Evolutionary conservation across 768 basidiomycete genomes (phyloP).

Genomic region (Sarcodon aspratus): DNA sequence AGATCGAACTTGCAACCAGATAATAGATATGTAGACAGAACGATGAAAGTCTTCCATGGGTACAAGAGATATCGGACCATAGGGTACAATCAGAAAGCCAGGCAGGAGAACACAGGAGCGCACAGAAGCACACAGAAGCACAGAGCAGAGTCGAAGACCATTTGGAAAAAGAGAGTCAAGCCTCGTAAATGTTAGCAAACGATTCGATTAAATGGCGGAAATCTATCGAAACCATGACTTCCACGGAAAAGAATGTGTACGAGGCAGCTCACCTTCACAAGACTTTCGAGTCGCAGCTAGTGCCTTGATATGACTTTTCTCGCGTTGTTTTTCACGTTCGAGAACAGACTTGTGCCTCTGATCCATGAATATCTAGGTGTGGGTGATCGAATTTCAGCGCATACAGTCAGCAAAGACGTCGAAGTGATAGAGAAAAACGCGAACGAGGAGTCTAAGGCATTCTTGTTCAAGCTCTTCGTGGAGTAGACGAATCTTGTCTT

Average conservation of each 20-base stretch:
- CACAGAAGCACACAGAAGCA: no score
- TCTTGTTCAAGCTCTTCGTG: constrained; percentile 12
- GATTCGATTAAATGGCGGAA: no score
- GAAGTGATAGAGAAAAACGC: neutral
- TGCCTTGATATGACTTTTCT: constrained; percentile 14
- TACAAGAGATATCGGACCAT: no score
- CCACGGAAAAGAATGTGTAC: neutral
- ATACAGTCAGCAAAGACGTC: neutral
- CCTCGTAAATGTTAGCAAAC: no score
- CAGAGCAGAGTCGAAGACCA: no score
- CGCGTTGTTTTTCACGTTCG: constrained; percentile 11
- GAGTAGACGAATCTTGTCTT: constrained; percentile 15
- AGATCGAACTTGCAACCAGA: no score
- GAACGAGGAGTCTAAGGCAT: constrained; percentile 9
- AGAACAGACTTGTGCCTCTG: constrained; percentile 4
- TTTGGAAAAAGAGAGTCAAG: no score
- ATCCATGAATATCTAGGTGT: constrained; percentile 6
- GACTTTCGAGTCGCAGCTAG: constrained; percentile 16
- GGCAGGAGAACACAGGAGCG: no score
- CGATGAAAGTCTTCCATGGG: no score
- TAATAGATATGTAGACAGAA: no score
- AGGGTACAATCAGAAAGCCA: no score
- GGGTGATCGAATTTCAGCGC: neutral
- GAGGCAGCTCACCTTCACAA: constrained; percentile 9
- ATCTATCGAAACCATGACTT: no score